Evolutionary conservation across 169 alveolate genomes (phyloP).

Genomic region (Eimeria praecox): DNA sequence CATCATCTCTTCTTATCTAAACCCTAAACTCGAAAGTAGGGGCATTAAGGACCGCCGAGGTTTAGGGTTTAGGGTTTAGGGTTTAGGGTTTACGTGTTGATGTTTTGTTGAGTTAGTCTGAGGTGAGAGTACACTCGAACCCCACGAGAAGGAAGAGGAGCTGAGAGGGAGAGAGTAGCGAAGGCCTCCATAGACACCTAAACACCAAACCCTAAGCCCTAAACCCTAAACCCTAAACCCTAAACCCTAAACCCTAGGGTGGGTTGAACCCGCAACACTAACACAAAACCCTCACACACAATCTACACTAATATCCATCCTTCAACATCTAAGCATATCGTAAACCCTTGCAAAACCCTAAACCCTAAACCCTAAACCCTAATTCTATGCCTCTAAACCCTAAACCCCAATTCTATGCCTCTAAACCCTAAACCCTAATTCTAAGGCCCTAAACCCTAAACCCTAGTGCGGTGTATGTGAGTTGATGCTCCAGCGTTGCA

Average conservation of each 20-base stretch:
- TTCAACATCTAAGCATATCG: no score
- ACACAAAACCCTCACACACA: neutral
- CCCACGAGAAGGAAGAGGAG: neutral
- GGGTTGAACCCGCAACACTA: neutral
- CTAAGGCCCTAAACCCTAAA: neutral
- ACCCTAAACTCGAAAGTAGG: no score
- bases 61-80: neutral
- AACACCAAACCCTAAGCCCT: slow-evolving; percentile 10
- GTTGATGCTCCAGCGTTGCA: no score
- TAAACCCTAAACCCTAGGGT: neutral
- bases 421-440: neutral
- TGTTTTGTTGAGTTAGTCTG: neutral
- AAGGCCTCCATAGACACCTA: neutral
- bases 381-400: neutral
- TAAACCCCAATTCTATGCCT: neutral
- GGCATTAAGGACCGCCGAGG: no score
- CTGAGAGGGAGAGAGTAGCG: neutral
- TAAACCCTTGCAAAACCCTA: neutral
- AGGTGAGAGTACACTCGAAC: neutral
- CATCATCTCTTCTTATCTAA: no score
- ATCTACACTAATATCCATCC: no score
- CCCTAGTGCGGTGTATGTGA: no score
- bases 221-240: neutral
- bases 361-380: neutral
- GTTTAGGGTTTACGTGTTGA: slow-evolving; percentile 13